A percentile compares a stretch with the other conserved stretches of the same genome.
phyloP scores from a whole-genome alignment of 208 protist species.

The Trypanosoma cruzi region DNA sequence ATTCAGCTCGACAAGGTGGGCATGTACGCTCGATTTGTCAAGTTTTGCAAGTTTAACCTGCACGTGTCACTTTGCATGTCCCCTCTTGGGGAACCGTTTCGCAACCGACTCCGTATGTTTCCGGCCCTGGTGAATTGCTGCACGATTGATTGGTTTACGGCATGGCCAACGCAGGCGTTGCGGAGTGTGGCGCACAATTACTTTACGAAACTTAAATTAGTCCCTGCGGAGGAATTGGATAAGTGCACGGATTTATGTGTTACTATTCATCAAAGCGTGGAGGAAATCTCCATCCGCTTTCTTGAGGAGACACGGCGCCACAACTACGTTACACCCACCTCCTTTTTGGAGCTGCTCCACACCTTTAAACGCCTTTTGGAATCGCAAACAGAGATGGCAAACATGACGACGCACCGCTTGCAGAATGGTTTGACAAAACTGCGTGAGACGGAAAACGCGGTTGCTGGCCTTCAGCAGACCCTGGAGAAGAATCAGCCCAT shows the following conservation, averaged over 20 bases:
- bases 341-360: constrained; percentile 97
- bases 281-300: constrained; percentile 88
- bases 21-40: constrained; percentile 95
- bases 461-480: constrained; percentile 93
- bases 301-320: constrained; percentile 92
- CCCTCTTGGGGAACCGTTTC: constrained; percentile 96
- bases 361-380: constrained; percentile 91
- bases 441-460: constrained; percentile 92
- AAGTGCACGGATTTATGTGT: constrained; percentile 93
- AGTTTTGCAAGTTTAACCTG: constrained; percentile 93
- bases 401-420: constrained; percentile 83
- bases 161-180: constrained; percentile 97
- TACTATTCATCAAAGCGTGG: constrained; percentile 94
- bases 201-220: constrained; percentile 53
- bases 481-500: constrained; percentile 96
- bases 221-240: constrained; percentile 46
- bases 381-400: constrained; percentile 82
- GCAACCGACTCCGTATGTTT: constrained; percentile 97
- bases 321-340: constrained; percentile 99
- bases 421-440: constrained; percentile 96
- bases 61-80: constrained; percentile 98
- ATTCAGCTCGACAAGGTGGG: constrained; percentile 94
- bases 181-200: constrained; percentile 92
- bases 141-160: constrained; percentile 99
- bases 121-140: constrained; percentile 98